A percentile compares a stretch with the other conserved stretches of the same genome.
Conservation (phyloP, 1,139 yeast genomes). For the Suhomyces bolitotheri region DNA sequence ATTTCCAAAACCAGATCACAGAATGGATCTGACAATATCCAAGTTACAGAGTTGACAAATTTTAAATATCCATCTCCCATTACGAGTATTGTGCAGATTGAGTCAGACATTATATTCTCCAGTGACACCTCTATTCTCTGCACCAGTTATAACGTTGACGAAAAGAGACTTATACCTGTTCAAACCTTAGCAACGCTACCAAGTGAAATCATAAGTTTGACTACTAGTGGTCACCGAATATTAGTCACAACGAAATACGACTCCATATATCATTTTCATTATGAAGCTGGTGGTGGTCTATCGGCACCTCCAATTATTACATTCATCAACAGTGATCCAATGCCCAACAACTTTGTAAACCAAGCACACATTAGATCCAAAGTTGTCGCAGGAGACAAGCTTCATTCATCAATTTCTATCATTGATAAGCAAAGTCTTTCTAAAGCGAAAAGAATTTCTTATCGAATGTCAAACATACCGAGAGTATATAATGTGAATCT, state of each 20-base stretch:
- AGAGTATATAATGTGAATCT: constrained; percentile 35
- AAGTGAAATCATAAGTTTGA: constrained; percentile 40
- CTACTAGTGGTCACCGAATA: constrained; percentile 18
- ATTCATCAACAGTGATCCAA: constrained; percentile 34
- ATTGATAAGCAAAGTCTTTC: constrained; percentile 19
- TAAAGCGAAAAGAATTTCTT: constrained; percentile 10
- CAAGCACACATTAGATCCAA: constrained; percentile 30
- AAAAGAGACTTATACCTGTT: constrained; percentile 38
- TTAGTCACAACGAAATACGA: constrained; percentile 43
- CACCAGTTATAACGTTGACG: constrained; percentile 40
- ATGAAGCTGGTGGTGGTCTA: constrained; percentile 6
- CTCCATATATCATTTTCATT: constrained; percentile 35
- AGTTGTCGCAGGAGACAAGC: constrained; percentile 43
- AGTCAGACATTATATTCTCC: constrained; percentile 34
- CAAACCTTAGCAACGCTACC: constrained; percentile 29
- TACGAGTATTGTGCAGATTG: constrained; percentile 39
- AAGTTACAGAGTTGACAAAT: constrained; percentile 38
- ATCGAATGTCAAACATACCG: constrained; percentile 44
- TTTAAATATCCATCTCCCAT: constrained; percentile 40
- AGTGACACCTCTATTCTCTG: constrained; percentile 34
- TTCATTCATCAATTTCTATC: constrained; percentile 38
- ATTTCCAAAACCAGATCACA: constrained; percentile 27
- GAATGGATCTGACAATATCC: constrained; percentile 18
- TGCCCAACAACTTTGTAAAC: constrained; percentile 41
- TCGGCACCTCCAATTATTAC: constrained; percentile 1